Evolutionary conservation across 2,329 filamentous ascomycete genomes (phyloP).

Genomic region (Escovopsis weberi): DNA sequence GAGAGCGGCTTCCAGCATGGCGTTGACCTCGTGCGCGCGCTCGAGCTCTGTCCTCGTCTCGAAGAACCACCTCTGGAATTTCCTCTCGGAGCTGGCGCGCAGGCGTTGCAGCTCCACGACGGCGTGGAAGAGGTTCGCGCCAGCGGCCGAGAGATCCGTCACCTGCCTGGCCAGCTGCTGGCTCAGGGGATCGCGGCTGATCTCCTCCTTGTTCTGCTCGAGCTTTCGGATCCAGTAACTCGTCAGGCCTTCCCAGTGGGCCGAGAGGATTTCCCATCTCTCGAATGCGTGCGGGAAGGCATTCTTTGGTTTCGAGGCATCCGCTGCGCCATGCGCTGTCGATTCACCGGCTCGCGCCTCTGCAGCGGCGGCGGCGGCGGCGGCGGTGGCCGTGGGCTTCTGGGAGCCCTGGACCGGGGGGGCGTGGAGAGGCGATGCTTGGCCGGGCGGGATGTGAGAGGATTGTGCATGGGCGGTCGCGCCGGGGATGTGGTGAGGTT

Average conservation of each 20-base stretch:
- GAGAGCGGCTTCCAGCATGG: slow-evolving; percentile 62
- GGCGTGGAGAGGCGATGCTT: slow-evolving; percentile 5
- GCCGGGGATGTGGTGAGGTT: slow-evolving; percentile 6
- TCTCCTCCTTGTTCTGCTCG: slow-evolving; percentile 77
- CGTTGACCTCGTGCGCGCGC: slow-evolving; percentile 66
- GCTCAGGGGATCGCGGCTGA: slow-evolving; percentile 67
- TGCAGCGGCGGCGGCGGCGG: slow-evolving; percentile 6
- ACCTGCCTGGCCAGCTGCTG: slow-evolving; percentile 88
- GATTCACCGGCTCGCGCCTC: slow-evolving; percentile 9
- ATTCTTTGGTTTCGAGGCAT: slow-evolving; percentile 35
- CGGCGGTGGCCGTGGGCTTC: slow-evolving; percentile 7
- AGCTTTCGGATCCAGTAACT: slow-evolving; percentile 93
- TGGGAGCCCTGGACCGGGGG: slow-evolving; percentile 7
- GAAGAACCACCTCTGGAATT: slow-evolving; percentile 98
- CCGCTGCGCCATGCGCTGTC: slow-evolving; percentile 8
- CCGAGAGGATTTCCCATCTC: slow-evolving; percentile 90
- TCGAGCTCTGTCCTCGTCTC: slow-evolving; percentile 85
- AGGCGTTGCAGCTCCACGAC: slow-evolving; percentile 91
- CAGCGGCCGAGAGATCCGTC: slow-evolving; percentile 90
- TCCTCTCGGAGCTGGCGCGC: slow-evolving; percentile 86
- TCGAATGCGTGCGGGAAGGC: slow-evolving; percentile 95
- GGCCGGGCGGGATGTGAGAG: slow-evolving; percentile 2
- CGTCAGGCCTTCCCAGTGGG: slow-evolving; percentile 94
- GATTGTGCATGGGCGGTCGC: slow-evolving; percentile 6
- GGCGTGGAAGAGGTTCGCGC: slow-evolving; percentile 92